Base-by-base conservation (phyloP, 192 early-diverging fungal species). In the Tieghemiomyces parasiticus region DNA sequence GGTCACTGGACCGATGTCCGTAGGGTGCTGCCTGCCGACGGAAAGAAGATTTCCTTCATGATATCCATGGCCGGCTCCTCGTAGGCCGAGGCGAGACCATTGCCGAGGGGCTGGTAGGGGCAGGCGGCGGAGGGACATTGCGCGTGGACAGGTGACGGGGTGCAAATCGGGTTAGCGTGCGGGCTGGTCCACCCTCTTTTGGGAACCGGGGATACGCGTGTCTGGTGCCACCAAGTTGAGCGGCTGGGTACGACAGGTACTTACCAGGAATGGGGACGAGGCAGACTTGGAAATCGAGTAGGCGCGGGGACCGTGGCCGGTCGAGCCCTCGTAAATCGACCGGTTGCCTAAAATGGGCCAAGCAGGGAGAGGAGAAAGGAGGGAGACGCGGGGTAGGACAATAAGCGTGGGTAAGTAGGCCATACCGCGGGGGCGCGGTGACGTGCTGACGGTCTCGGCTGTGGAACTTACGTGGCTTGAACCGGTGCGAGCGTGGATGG, bases 11-110 rank as follows among this genome's bases (percentile, higher is more conserved):
- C n/a, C n/a, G n/a, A n/a, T n/a, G n/a, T n/a, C n/a, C n/a, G n/a
- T n/a, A 42, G 38, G 38, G 8, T 16, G 38, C 8, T 6, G 38
- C 16, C 16, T 6, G 38, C 38, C 8, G 54, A 56, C 33, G 54
- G 54, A 56, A 56, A 56, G 33, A 56, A 56, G 19, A 56, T 56
- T 24, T 56, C 54, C 16, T 56, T 56, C 54, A 56, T 56, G 20
- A 56, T 56, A 19, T 56, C 54, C 54, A 56, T 29, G 14, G 54
- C 26, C 32, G 54, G 54, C 24, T 56, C 54, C 19, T 56, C 54
- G 31, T 56, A 56, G 30, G 54, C 16, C 16, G 38, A 42, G 8
- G 16, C 16, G 38, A 16, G 8, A 42, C 16, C 38, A 6, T 6
- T 10, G 16, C 8, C 16, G 38, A 42, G 38, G 8, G 38, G 38